Base-by-base conservation (phyloP, 768 basidiomycete genomes). In the Dioszegia crocea region DNA sequence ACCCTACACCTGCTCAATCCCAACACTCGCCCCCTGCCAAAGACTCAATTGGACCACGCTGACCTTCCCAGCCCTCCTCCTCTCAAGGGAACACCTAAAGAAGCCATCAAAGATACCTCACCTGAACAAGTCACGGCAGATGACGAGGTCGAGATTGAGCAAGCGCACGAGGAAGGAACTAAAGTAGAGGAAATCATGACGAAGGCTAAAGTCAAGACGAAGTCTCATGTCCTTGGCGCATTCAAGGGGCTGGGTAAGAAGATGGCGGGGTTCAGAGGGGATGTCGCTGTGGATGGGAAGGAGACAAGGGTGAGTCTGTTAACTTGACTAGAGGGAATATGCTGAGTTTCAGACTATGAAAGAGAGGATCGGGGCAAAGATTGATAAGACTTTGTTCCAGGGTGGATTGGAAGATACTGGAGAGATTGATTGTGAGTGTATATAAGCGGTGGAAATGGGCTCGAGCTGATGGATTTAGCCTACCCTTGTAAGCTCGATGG, bases 281-380 rank as follows among this genome's bases (percentile, higher is more conserved):
- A 78, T 60, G 79, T 79, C 10, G 67, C 73, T 23, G 71, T 80
- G 39, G 76, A 78, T 56, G 78, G 76, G 6, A 62, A 63, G 10
- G 67, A 63, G 62, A 70, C 75, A 62, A 68, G 73, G 64, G 77
- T 75, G 41, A 55, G 75, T 67, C 14, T 23, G 17, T 14, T 36
- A 29, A 1, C 8, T 36, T 2, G 4, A 41, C 29, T 29, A 38
- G 23, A 3, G 45, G 24, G 41, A 3, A 33, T 54, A 27, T 33
- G 51, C 51, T 53, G 36, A 53, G 8, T 8, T 10, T 30, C 9
- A 49, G 48, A 30, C n/a, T 19, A 38, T 60, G 19, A 62, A 44
- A 27, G 59, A 60, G 26, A 50, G 75, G 71, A 75, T 78, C 60
- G 77, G 77, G 0, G 65, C 64, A 39, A 73, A 68, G 57, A 64